Evolutionary conservation across 164 flowering plant species (phyloP), one percentile per base, ranked within the genome.

Genomic region (Pachysandra terminalis): DNA sequence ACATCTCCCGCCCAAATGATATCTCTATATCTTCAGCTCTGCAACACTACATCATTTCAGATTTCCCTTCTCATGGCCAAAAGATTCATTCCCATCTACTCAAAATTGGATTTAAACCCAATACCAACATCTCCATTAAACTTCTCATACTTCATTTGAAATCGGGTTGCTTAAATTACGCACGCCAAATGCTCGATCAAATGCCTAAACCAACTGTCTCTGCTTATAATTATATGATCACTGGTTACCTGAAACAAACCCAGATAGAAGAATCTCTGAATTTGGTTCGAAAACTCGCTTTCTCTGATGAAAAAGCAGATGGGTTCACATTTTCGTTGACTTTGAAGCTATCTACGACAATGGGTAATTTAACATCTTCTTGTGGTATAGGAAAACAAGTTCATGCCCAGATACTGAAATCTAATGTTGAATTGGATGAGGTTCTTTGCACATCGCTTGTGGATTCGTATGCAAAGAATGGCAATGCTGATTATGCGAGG

Each of bases 191-290:
- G 81, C 87, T 91, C 65, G 96, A 94, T 61, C 84, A 85, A 81
- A 73, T 94, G 86, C 75, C 81, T 15, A 70, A 71, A 25, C 85
- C 77, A 72, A 87, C 93, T 66, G 71, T 84, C 1, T 84, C 92
- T 40, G 91, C 96, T 10, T 90, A 84, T 77, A 95, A 90, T 71
- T 92, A 87, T 58, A 67, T 95, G 86, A 77, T 90, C n/a, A 67
- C 82, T 49, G 96, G 90, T 10, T 89, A 87, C 64, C 64, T 86
- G 10, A 91, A 81, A 68, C 71, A 82, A n/a, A 87, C 84, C 32
- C 17, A 61, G 8, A 60, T 78, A 8, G 77, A 59, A 14, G 82
- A 92, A 65, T 74, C 85, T 0, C 70, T 89, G 23, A 41, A 66
- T 48, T 60, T 95, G 71, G 80, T 89, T 32, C 78, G 78, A 9